Base-by-base conservation (phyloP, 257 asterid genomes). In the Solanum clarkiae region DNA sequence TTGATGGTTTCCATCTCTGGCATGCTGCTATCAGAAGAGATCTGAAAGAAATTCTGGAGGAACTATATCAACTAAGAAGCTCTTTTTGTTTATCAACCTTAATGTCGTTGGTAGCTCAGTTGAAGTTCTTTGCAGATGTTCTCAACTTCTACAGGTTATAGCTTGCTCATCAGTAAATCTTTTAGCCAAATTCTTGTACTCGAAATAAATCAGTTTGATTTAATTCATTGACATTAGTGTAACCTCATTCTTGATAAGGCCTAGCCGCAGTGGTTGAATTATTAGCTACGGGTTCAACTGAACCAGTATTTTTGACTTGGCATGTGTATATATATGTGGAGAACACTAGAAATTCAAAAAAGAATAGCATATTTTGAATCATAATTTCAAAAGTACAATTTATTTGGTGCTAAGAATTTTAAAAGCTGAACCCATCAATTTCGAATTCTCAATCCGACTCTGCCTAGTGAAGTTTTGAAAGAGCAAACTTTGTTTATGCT, bases 101-200 rank as follows among this genome's bases (percentile, higher is more conserved):
- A 84, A 86, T 92, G 86, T 88, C 95, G 8, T 85, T 89, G 87
- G 84, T 92, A 84, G 91, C 91, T 77, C 99, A 92, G 89, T 87
- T 95, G 70, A 92, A 91, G 82, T 94, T 95, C 88, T 84, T 92
- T 84, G 88, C 91, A 68, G 97, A 94, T 82, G 88, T 94, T 89
- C 91, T 95, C 86, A 91, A 92, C 89, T 92, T 91, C 90, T 94
- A 95, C 83, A 92, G 98, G 99, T 95, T 79, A 79, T 29, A 26
- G 65, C 63, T 79, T 79, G 83, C 26, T 16, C 49, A 17, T 53
- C 65, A 79, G 22, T 79, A 53, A 26, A 42, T 77, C 16, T 77
- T 77, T 53, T n/a, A 53, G 83, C 49, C 7, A 53, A 24, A 79
- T 79, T 53, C 26, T 75, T 26, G 29, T 79, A 26, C 47, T 77